These are phyloP conservation scores for Dentipellis fragilis DNA, from an alignment of 768 basidiomycete species.

Conservation along the genomic window DNA sequence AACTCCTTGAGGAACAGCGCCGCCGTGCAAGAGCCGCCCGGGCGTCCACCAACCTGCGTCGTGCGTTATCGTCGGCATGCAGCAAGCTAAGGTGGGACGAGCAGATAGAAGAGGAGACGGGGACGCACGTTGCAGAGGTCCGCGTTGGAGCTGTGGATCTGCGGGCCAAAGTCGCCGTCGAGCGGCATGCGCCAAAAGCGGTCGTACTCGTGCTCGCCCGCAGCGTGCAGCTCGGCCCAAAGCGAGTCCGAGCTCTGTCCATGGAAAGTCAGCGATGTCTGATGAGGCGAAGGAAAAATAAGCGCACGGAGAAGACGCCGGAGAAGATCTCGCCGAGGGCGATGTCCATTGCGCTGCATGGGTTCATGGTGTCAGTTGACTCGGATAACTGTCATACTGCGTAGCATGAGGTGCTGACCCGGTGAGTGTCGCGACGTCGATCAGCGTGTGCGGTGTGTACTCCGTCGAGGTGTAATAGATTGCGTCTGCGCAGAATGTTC, in stretches of 20 bases:
- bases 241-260: constrained; percentile 61
- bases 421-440: constrained; percentile 55
- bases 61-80: neutral
- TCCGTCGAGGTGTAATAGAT: constrained; percentile 72
- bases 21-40: constrained; percentile 69
- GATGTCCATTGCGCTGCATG: constrained; percentile 51
- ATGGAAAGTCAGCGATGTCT: neutral
- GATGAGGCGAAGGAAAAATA: neutral
- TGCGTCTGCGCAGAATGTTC: constrained; percentile 42
- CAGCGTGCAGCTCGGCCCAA: constrained; percentile 57
- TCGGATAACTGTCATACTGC: neutral
- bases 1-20: constrained; percentile 83
- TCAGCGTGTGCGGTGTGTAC: constrained; percentile 72
- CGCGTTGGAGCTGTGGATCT: constrained; percentile 70
- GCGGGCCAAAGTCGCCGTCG: constrained; percentile 68
- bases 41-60: constrained; percentile 56
- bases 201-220: constrained; percentile 69
- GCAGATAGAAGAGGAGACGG: neutral
- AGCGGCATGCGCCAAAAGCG: constrained; percentile 89
- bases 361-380: neutral
- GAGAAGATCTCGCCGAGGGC: constrained; percentile 70
- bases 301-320: constrained; percentile 52
- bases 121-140: constrained; percentile 65
- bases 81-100: neutral
- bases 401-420: no score